Evolutionary conservation across 148 eudicot genomes (phyloP).

Genomic region (Euryodendron excelsum): DNA sequence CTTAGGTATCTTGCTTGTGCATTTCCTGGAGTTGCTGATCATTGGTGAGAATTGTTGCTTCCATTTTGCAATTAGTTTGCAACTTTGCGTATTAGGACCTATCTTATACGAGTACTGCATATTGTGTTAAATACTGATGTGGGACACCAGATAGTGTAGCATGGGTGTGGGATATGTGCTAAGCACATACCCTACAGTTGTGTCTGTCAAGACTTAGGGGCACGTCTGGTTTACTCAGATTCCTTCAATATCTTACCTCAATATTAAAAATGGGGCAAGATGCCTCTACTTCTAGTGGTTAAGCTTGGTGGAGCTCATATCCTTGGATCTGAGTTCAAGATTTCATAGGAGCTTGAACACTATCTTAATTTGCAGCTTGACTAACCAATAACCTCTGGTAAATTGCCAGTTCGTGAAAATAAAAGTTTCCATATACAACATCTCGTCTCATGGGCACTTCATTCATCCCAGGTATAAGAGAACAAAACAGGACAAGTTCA

Average conservation of each 20-base stretch:
- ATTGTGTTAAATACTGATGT: background rate
- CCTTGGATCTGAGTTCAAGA: background rate
- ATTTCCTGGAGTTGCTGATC: slow-evolving; percentile 90
- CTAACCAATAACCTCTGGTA: background rate
- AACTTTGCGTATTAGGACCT: background rate
- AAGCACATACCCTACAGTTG: background rate
- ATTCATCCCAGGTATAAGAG: background rate
- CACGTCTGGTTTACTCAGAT: background rate
- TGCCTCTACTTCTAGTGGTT: background rate
- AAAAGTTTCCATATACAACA: background rate
- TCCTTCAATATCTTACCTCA: background rate
- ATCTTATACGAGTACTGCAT: background rate
- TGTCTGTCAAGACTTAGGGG: background rate
- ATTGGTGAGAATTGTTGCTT: slow-evolving; percentile 58
- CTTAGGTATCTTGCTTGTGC: slow-evolving; percentile 72
- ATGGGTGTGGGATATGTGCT: background rate
- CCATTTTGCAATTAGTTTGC: background rate
- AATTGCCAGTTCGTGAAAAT: background rate
- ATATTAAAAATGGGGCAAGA: background rate
- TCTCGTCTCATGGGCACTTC: background rate
- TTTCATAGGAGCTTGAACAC: background rate
- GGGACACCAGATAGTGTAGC: background rate
- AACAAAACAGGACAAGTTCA: background rate
- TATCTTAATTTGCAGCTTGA: background rate
- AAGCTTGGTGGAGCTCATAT: slow-evolving; percentile 5